Conservation (phyloP, 257 asterid species). For the Rubia yunnanensis region DNA sequence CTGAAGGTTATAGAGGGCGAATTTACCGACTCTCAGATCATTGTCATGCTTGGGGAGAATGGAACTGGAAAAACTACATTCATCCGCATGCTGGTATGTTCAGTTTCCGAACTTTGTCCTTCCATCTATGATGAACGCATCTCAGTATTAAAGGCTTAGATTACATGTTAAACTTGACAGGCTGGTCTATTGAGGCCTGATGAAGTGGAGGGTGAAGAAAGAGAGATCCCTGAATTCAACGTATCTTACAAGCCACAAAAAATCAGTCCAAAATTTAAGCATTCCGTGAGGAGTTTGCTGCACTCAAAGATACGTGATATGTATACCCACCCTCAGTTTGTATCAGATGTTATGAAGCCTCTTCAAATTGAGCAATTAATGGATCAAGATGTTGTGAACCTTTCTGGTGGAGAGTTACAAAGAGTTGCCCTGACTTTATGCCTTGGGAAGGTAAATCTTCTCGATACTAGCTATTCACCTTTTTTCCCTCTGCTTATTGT, state of each 20-base stretch:
- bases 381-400: constrained; percentile 95
- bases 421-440: constrained; percentile 90
- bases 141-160: neutral
- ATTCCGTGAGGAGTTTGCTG: constrained; percentile 63
- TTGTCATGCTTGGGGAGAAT: constrained; percentile 99
- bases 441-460: constrained; percentile 76
- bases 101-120: constrained; percentile 4
- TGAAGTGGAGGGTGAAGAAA: constrained; percentile 55
- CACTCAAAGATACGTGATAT: constrained; percentile 84
- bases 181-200: constrained; percentile 97
- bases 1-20: constrained; percentile 95
- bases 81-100: constrained; percentile 83
- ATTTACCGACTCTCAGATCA: constrained; percentile 95
- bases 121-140: constrained; percentile 6
- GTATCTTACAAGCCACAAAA: constrained; percentile 98
- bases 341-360: constrained; percentile 96
- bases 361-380: constrained; percentile 93
- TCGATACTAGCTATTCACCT: neutral
- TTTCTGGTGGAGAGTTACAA: constrained; percentile 99
- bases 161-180: constrained; percentile 27
- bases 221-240: constrained; percentile 88
- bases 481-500: neutral
- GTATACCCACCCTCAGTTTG: constrained; percentile 86
- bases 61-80: constrained; percentile 99
- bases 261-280: constrained; percentile 73